Evolutionary conservation across 371 early-diverging fungal species (phyloP).

Genomic region (Circinella umbellata): DNA sequence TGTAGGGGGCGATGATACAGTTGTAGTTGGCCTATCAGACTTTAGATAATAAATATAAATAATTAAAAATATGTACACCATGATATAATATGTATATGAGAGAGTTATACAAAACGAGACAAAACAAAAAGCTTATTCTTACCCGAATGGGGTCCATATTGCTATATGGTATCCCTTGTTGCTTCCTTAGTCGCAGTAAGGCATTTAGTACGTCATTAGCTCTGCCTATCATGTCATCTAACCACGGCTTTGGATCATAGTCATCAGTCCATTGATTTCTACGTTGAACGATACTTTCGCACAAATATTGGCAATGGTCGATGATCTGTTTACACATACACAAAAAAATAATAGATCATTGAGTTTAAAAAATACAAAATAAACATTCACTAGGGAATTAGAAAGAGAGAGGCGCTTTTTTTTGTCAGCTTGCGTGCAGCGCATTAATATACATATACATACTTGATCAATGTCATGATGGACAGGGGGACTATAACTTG

Average conservation of each 20-base stretch:
- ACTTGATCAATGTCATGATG: slow-evolving; percentile 5
- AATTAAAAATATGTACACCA: background rate
- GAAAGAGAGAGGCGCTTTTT: too few relatives aligned
- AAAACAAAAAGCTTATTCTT: slow-evolving; percentile 1
- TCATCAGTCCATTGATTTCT: slow-evolving; percentile 16
- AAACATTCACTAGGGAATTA: too few relatives aligned
- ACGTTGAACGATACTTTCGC: slow-evolving; percentile 31
- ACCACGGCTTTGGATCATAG: slow-evolving; percentile 34
- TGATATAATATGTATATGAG: too few relatives aligned
- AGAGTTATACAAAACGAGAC: too few relatives aligned
- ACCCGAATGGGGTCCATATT: background rate
- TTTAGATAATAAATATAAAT: background rate
- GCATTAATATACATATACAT: background rate
- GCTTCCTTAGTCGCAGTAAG: slow-evolving; percentile 45
- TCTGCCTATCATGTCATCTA: slow-evolving; percentile 50
- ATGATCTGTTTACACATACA: slow-evolving; percentile 25
- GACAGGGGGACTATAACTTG: background rate
- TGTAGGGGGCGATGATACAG: slow-evolving; percentile 7
- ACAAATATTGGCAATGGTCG: slow-evolving; percentile 32
- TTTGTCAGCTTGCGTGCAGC: background rate
- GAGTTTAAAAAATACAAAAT: slow-evolving; percentile 10
- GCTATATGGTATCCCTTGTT: slow-evolving; percentile 25
- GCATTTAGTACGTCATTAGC: slow-evolving; percentile 51
- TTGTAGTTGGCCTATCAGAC: background rate
- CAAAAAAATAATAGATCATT: background rate